Evolutionary conservation across 108 stramenopile species (phyloP).

Genomic region (Pseudonitzschia multistriata): DNA sequence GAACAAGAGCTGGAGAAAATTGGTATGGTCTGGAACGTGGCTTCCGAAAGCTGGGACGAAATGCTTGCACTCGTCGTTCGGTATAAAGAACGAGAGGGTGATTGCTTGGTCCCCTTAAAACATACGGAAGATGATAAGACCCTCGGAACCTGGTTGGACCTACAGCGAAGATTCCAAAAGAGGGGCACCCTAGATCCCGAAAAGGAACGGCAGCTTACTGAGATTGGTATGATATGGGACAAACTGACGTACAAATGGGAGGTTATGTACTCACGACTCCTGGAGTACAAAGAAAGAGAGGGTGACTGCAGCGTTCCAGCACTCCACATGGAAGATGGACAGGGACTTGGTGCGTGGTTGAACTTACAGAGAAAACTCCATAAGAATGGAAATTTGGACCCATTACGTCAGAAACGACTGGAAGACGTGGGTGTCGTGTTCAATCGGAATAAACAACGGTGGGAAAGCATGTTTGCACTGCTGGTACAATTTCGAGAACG

Average conservation of each 20-base stretch:
- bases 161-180: not conserved
- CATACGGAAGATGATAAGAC: not conserved
- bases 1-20: slow-evolving; percentile 7
- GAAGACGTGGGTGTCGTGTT: slow-evolving; percentile 10
- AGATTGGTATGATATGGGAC: slow-evolving; percentile 5
- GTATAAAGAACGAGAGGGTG: slow-evolving; percentile 8
- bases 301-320: slow-evolving; percentile 14
- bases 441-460: not conserved
- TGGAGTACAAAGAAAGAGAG: slow-evolving; percentile 11
- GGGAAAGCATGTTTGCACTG: slow-evolving; percentile 14
- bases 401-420: not conserved
- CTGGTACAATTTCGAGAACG: not conserved
- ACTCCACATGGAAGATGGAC: not conserved
- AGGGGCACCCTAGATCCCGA: not conserved
- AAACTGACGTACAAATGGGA: not conserved
- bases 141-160: slow-evolving; percentile 4
- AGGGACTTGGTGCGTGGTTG: slow-evolving; percentile 15
- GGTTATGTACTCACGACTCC: not conserved
- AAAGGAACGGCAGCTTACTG: not conserved
- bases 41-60: not conserved
- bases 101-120: slow-evolving; percentile 6
- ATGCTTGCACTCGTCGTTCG: not conserved
- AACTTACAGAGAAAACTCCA: not conserved
- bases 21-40: slow-evolving; percentile 2
- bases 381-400: not conserved